Conservation (phyloP, 768 basidiomycete genomes). For the Leccinellum albellum region DNA sequence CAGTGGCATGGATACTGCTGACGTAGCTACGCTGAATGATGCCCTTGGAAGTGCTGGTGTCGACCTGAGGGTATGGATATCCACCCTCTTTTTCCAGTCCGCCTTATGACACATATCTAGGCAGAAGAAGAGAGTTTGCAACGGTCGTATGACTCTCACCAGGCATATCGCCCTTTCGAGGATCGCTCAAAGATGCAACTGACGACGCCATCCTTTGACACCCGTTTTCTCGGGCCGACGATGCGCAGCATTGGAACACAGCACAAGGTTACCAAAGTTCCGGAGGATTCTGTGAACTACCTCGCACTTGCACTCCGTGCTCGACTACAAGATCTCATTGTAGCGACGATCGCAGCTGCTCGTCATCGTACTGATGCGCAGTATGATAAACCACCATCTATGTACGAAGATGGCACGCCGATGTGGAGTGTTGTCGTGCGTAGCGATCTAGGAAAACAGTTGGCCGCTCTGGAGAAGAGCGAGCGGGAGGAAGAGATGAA, state of each 20-base stretch:
- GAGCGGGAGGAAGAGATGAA: slow-evolving; percentile 83
- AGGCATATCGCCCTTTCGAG: slow-evolving; percentile 62
- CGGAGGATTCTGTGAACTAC: slow-evolving; percentile 74
- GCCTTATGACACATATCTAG: slow-evolving; percentile 35
- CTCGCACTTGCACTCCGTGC: slow-evolving; percentile 74
- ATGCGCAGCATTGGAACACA: slow-evolving; percentile 65
- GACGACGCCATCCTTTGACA: slow-evolving; percentile 63
- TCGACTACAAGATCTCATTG: slow-evolving; percentile 67
- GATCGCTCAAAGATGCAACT: slow-evolving; percentile 82
- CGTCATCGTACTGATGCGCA: slow-evolving; percentile 68
- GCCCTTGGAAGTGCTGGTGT: slow-evolving; percentile 85
- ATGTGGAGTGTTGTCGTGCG: slow-evolving; percentile 82
- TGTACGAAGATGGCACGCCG: slow-evolving; percentile 63
- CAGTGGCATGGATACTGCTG: slow-evolving; percentile 54
- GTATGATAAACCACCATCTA: slow-evolving; percentile 61
- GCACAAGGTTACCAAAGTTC: slow-evolving; percentile 64
- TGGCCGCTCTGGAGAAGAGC: slow-evolving; percentile 67
- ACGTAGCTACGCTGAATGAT: slow-evolving; percentile 78
- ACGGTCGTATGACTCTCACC: slow-evolving; percentile 57
- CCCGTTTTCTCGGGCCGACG: slow-evolving; percentile 56
- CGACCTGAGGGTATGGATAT: slow-evolving; percentile 62
- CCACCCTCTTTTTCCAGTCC: background rate
- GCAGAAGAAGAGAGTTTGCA: slow-evolving; percentile 85
- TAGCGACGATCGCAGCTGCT: slow-evolving; percentile 63
- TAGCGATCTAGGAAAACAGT: slow-evolving; percentile 77